Base-by-base conservation (phyloP, 352 stramenopile genomes). In the Phytophthora brassicae region DNA sequence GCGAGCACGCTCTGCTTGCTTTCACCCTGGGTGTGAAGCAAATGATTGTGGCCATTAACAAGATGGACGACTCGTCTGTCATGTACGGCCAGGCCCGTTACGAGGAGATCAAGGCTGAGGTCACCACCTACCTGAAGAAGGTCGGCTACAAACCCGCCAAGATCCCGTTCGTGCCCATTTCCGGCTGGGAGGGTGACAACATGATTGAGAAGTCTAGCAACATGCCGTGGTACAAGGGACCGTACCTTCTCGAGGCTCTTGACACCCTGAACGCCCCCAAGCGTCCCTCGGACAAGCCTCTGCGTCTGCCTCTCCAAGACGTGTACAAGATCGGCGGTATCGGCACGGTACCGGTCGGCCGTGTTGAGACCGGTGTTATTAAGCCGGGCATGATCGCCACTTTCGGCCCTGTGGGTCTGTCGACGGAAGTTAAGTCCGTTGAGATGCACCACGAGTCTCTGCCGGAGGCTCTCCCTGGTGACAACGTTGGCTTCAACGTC, bases 281-380 rank as follows among this genome's bases (percentile, higher is more conserved):
- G 70, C 88, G 96, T 48, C 84, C 87, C 16, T 71, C 61, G 5
- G 91, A 99, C 73, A 99, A 99, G 86, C 90, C 97, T 5, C 89
- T 99, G 16, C 96, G 97, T 65, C 69, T 99, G 44, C 92, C 96
- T 24, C 77, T 99, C 43, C 92, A 99, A 72, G 93, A 98, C 74
- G 93, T 98, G 7, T 99, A 98, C 84, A 98, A 99, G 79, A 99
- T 99, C 69, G 89, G 85, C 61, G 96, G 96, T 74, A 97, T 99
- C 50, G 97, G 97, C 67, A 99, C 92, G 48, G 94, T 99, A 49
- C 89, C 94, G n/a, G 89, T 98, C 20, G 97, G 97, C 36, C 86
- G 96, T 70, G 92, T 99, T 19, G 96, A 99, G 84, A 99, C 96
- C 22, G 97, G 97, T 70, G 71, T 97, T 33, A 86, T 99, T 19